These are phyloP conservation scores for Hymenoscyphus salicellus DNA, from an alignment of 2,329 filamentous ascomycete genomes.

Conservation along the genomic window DNA sequence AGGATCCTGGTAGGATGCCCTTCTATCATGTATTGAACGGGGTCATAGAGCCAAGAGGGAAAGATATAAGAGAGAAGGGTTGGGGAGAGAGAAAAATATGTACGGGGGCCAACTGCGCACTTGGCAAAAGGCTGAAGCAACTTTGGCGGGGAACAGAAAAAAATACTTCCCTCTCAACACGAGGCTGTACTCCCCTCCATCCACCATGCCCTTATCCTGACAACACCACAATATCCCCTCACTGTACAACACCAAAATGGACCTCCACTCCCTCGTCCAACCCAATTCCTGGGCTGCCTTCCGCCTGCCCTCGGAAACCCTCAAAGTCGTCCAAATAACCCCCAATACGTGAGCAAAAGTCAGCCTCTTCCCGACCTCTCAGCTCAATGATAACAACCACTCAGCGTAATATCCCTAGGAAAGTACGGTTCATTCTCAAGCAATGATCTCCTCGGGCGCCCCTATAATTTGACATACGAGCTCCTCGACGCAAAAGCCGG, in stretches of 20 bases:
- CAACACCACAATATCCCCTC: not conserved
- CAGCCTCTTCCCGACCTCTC: slow-evolving; percentile 22
- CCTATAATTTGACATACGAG: slow-evolving; percentile 89
- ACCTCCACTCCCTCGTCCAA: slow-evolving; percentile 43
- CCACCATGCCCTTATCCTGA: not conserved
- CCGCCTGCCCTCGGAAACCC: slow-evolving; percentile 56
- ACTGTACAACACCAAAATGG: slow-evolving; percentile 27
- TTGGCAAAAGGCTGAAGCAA: not conserved
- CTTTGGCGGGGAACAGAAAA: slow-evolving; percentile 10
- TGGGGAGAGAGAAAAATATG: not conserved
- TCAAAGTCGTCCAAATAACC: slow-evolving; percentile 55
- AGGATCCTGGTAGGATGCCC: too few relatives aligned
- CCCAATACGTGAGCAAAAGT: slow-evolving; percentile 56
- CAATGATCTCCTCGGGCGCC: slow-evolving; percentile 86
- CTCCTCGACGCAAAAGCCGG: slow-evolving; percentile 68
- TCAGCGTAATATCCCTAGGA: slow-evolving; percentile 78
- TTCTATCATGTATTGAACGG: too few relatives aligned
- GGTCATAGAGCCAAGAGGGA: too few relatives aligned
- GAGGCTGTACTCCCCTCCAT: slow-evolving; percentile 8
- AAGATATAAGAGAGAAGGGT: too few relatives aligned
- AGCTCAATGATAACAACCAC: slow-evolving; percentile 21
- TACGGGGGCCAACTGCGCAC: not conserved
- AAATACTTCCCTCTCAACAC: slow-evolving; percentile 10
- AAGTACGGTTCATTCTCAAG: slow-evolving; percentile 91
- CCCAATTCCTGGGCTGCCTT: slow-evolving; percentile 60